Percentiles rank a stretch among this genome's conserved stretches.
Conservation (phyloP, 371 early-diverging fungal species). For the Zychaea mexicana region DNA sequence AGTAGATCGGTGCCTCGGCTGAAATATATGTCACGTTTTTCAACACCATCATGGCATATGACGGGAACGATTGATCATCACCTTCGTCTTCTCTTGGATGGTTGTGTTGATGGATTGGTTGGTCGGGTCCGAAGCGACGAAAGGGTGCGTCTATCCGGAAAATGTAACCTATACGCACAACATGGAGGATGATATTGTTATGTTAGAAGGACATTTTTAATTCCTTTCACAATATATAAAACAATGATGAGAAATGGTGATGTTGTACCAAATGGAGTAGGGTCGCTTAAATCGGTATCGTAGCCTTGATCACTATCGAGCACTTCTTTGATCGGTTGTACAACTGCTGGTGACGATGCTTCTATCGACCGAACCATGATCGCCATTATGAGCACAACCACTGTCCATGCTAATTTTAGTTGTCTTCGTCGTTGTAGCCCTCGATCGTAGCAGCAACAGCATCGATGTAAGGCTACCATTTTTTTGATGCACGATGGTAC, state of each 20-base stretch:
- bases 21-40: neutral
- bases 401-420: neutral
- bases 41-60: neutral
- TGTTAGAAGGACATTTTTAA: no score
- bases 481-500: neutral
- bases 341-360: neutral
- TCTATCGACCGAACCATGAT: neutral
- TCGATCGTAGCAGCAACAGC: neutral
- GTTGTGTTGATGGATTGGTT: neutral
- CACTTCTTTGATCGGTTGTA: neutral
- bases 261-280: conserved; percentile 1
- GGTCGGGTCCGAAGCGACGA: neutral
- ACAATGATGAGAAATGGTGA: no score
- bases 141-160: neutral
- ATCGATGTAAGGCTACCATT: neutral
- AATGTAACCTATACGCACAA: neutral
- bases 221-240: no score
- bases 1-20: neutral
- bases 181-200: no score
- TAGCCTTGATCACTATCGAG: neutral
- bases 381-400: neutral
- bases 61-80: neutral
- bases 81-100: neutral
- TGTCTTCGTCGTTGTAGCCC: no score
- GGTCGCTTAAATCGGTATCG: neutral